These are phyloP conservation scores for Dionaea muscipula DNA, from an alignment of 179 eudicot species.

Conservation along the genomic window DNA sequence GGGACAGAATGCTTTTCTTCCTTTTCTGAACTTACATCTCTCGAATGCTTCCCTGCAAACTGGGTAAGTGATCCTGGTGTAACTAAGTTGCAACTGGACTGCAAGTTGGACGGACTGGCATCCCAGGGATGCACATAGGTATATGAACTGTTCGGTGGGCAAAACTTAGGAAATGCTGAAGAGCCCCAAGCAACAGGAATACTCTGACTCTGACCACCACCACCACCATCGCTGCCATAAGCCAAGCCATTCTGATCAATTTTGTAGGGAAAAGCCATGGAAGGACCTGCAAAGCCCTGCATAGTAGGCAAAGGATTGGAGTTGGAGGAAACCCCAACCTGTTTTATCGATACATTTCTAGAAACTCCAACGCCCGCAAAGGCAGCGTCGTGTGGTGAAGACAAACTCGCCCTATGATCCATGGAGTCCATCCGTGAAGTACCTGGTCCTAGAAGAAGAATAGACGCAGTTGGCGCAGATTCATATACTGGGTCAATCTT, in stretches of 20 bases:
- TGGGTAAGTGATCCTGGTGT: no score
- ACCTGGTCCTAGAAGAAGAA: no score
- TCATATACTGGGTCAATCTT: no score
- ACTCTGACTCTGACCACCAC: no score
- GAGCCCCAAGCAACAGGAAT: conserved; percentile 9
- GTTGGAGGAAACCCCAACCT: not conserved
- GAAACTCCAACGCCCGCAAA: no score
- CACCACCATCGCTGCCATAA: not conserved
- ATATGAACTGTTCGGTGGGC: not conserved
- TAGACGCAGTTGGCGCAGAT: no score
- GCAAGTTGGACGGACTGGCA: not conserved
- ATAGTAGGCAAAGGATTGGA: not conserved
- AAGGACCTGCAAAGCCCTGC: conserved; percentile 9
- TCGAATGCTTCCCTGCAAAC: conserved; percentile 8
- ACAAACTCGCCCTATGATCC: no score
- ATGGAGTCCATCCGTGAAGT: no score
- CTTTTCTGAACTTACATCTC: conserved; percentile 4
- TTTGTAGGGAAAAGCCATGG: conserved; percentile 4
- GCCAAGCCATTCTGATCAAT: conserved; percentile 6
- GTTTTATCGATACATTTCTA: no score
- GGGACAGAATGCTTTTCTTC: conserved; percentile 10
- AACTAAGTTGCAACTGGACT: not conserved
- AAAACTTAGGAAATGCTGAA: conserved; percentile 1
- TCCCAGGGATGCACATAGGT: conserved; percentile 5
- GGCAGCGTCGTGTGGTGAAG: no score